Evolutionary conservation across 805 yeast species (phyloP).

Genomic region (Wickerhamomyces sydowiorum): DNA sequence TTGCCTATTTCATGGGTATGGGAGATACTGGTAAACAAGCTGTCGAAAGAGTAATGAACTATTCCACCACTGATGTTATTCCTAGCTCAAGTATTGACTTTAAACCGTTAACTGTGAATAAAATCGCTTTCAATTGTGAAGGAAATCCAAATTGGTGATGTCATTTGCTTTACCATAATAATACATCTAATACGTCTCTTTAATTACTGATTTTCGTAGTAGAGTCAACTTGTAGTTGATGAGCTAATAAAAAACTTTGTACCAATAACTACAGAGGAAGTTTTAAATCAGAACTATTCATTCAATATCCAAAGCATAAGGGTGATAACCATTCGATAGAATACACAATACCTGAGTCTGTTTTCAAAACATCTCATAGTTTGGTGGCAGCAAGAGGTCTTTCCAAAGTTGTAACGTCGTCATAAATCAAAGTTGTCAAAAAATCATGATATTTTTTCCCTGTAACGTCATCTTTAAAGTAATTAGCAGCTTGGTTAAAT

Average conservation of each 20-base stretch:
- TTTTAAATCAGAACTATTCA: too few species aligned
- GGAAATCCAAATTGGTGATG: constrained; percentile 21
- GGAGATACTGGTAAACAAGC: constrained; percentile 32
- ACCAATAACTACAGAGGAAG: too few species aligned
- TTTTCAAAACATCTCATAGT: too few species aligned
- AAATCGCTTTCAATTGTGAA: constrained; percentile 39
- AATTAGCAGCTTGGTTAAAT: constrained; percentile 61
- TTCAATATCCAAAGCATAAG: too few species aligned
- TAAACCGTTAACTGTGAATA: constrained; percentile 56
- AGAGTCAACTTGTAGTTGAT: too few species aligned
- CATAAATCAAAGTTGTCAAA: constrained; percentile 71
- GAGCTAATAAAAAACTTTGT: too few species aligned
- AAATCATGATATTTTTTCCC: constrained; percentile 73
- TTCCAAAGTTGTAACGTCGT: constrained; percentile 53
- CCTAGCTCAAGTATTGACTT: constrained; percentile 37
- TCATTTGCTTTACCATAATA: too few species aligned
- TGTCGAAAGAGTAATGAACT: constrained; percentile 32
- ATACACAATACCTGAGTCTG: too few species aligned
- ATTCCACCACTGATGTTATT: constrained; percentile 44
- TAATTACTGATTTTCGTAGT: too few species aligned
- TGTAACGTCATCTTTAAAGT: constrained; percentile 66
- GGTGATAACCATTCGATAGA: too few species aligned
- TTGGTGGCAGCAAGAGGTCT: constrained; percentile 15
- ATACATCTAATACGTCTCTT: too few species aligned
- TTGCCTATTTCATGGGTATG: constrained; percentile 37